phyloP scores from a whole-genome alignment of 139 green algal genomes.

The Micractinium conductrix region DNA sequence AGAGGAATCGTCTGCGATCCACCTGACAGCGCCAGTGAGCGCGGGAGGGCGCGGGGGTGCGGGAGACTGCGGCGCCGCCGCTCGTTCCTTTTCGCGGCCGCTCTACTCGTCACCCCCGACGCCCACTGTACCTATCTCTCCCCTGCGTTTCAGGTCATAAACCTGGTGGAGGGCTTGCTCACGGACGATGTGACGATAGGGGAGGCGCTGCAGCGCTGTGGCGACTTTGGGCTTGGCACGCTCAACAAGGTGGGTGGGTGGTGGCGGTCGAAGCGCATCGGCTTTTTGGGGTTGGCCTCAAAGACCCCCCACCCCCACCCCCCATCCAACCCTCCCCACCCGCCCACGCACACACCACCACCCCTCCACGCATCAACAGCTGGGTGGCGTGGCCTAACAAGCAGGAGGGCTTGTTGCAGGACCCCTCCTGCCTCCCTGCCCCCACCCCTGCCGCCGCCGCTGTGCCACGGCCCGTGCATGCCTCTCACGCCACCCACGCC shows the following conservation, averaged over 20 bases:
- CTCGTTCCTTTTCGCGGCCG: background rate
- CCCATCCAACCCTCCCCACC: too few species aligned
- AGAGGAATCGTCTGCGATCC: background rate
- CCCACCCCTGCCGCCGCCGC: background rate
- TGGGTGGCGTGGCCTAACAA: too few species aligned
- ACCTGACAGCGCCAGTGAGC: background rate
- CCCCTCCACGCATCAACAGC: background rate
- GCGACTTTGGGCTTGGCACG: conserved; percentile 35
- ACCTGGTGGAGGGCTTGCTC: conserved; percentile 30
- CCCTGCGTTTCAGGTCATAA: conserved; percentile 9
- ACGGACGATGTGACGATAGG: conserved; percentile 8
- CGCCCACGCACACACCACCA: background rate
- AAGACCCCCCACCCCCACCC: too few species aligned
- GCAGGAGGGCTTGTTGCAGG: background rate
- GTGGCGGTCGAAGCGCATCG: background rate
- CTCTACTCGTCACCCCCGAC: background rate
- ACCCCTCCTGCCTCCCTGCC: background rate
- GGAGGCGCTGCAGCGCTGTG: conserved; percentile 1
- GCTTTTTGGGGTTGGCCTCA: background rate
- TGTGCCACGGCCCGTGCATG: background rate
- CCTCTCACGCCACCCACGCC: background rate
- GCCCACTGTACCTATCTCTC: background rate
- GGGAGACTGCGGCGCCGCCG: background rate
- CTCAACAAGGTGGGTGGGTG: conserved; percentile 8
- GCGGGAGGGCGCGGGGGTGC: background rate